These are phyloP conservation scores for Scleroderma citrinum DNA, from an alignment of 768 basidiomycete species.

Conservation along the genomic window DNA sequence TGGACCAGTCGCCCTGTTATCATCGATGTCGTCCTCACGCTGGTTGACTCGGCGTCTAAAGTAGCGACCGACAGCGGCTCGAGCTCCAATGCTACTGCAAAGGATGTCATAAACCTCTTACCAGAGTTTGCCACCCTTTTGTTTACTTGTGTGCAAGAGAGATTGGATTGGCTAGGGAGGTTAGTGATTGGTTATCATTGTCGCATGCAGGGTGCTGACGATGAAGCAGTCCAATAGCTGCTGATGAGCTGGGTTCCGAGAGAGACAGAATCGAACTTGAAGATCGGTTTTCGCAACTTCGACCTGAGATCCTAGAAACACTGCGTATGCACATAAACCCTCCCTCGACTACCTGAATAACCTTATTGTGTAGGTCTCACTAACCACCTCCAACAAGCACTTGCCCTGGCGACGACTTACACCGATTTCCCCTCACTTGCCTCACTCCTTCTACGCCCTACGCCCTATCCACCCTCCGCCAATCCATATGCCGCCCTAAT, in stretches of 20 bases:
- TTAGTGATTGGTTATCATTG: slow-evolving; percentile 13
- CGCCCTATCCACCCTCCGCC: slow-evolving; percentile 54
- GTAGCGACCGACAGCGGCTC: slow-evolving; percentile 11
- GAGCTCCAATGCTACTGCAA: slow-evolving; percentile 9
- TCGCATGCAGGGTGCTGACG: background rate
- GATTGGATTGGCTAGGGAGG: slow-evolving; percentile 65
- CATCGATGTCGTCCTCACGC: slow-evolving; percentile 60
- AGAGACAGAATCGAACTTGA: slow-evolving; percentile 55
- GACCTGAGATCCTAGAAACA: slow-evolving; percentile 73
- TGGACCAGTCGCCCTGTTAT: slow-evolving; percentile 76
- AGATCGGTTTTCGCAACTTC: slow-evolving; percentile 61
- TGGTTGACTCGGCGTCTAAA: slow-evolving; percentile 63
- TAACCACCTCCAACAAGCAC: slow-evolving; percentile 65
- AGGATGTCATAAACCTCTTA: slow-evolving; percentile 47
- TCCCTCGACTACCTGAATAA: slow-evolving; percentile 1
- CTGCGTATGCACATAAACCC: slow-evolving; percentile 51
- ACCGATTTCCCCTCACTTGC: slow-evolving; percentile 83
- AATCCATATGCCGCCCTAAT: slow-evolving; percentile 62
- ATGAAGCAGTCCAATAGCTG: slow-evolving; percentile 38
- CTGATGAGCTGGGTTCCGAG: slow-evolving; percentile 42
- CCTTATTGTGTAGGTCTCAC: slow-evolving; percentile 45
- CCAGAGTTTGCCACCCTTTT: slow-evolving; percentile 59
- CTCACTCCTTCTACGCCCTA: slow-evolving; percentile 68
- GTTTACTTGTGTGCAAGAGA: slow-evolving; percentile 63
- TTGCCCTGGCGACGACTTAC: slow-evolving; percentile 79